Base-by-base conservation (phyloP, 2,329 filamentous ascomycete genomes). In the Pyrenophora graminea region DNA sequence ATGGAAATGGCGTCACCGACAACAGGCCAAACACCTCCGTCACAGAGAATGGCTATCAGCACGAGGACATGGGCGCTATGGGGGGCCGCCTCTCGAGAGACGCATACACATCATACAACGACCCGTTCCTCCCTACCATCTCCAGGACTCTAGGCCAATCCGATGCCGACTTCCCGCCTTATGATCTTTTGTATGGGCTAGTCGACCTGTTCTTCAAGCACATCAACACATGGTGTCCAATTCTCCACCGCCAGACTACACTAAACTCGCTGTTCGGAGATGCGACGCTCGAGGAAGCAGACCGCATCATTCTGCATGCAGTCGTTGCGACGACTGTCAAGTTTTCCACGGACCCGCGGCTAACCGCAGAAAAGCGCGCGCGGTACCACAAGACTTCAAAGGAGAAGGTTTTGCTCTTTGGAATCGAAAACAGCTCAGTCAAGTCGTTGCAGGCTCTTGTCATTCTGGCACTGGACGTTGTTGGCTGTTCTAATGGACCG, bases 271-370 rank as follows among this genome's bases (percentile, higher is more conserved):
- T 96, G 0, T 96, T 96, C 61, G 90, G 90, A 0, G 84, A 12
- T 72, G 77, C 61, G 61, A 83, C 86, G 1, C 77, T 94, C 2
- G 88, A 92, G 32, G 90, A 95, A 72, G 86, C 88, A 1, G 91
- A 96, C 67, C 82, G 88, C 36, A 88, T 96, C 47, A 78, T 96
- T 12, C 78, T 96, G 5, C 90, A 96, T 71, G 88, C 92, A 4
- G 95, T 96, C 48, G 90, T 96, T 3, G 91, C 91, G 1, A 94
- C 91, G 0, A 92, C 91, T 0, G 77, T 97, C 57, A 85, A 90
- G 23, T 96, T 91, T 69, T 96, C 90, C 0, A 87, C 83, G 3
- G 91, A 96, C 68, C 73, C 80, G 18, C 82, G 90, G 38, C 78
- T 96, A 25, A 91, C 86, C 0, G 84, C 89, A 2, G 86, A 89